A percentile compares a stretch with the other conserved stretches of the same genome.
These are phyloP conservation scores for Spinacia oleracea DNA, from an alignment of 179 eudicot genomes.

Conservation along the genomic window DNA sequence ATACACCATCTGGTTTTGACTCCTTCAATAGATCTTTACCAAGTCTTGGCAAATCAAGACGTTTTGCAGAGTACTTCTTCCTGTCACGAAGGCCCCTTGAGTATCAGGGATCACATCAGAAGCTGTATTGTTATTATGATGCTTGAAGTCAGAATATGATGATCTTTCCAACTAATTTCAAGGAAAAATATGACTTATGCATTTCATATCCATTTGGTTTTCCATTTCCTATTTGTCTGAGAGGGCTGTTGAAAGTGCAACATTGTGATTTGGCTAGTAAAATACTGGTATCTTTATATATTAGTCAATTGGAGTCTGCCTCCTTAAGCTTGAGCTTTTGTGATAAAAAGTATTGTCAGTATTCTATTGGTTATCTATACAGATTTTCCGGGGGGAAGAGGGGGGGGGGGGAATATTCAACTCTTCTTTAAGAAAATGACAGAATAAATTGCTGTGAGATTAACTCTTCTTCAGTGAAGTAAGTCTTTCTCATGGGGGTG, in stretches of 20 bases:
- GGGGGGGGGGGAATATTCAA: background rate
- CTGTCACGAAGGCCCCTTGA: no score
- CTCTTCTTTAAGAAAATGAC: background rate
- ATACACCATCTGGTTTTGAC: no score
- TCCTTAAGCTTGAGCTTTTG: background rate
- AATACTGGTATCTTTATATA: background rate
- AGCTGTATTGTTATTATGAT: background rate
- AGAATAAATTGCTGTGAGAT: background rate
- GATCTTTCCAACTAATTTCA: background rate
- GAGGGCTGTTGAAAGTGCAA: background rate
- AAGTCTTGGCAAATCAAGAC: no score
- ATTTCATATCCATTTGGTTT: background rate
- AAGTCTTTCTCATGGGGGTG: background rate
- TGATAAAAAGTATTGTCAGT: background rate
- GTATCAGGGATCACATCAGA: no score
- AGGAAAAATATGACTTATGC: background rate
- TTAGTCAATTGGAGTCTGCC: background rate
- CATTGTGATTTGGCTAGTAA: background rate
- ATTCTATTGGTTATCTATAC: background rate
- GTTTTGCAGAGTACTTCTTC: no score
- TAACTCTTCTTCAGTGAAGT: background rate
- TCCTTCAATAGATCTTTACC: no score
- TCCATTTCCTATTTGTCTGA: background rate
- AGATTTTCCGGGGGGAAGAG: background rate
- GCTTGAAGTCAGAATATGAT: background rate